Evolutionary conservation across 345 rosid species (phyloP), one percentile per base, ranked within the genome.

Genomic region (Turritis glabra): DNA sequence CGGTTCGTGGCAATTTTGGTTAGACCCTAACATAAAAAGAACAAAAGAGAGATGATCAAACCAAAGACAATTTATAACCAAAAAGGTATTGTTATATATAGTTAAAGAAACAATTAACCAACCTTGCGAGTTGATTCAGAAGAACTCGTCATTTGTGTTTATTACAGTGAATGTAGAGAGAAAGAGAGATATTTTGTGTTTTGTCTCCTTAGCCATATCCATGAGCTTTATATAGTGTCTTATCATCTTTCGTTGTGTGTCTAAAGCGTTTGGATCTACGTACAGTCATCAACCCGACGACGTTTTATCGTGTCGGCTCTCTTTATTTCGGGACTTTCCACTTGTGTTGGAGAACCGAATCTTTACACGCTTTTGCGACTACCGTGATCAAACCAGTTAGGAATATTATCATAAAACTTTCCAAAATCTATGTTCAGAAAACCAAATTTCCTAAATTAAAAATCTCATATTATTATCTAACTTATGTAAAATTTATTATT

Each of bases 1-100:
- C 99, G 86, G 72, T 92, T 92, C 76, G 88, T 80, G 3, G 99
- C 99, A 64, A 95, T 95, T 91, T 92, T 95, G 80, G 98, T 95
- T 73, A 95, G 89, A 50, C 84, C 84, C 99, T 94, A 52, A n/a
- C 47, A 3, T 26, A 41, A 19, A 1, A 21, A 53, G 2, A 57
- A 44, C 22, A 40, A 23, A 32, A 44, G 21, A 33, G 21, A 68
- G 53, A 54, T 48, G 61, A 47, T 71, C 54, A 64, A 70, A 33
- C 52, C 46, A 46, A 13, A 25, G 9, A 18, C 32, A 62, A 4
- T 23, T 32, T 53, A 13, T 22, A 69, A 37, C 19, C 38, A 18
- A 46, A 27, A 29, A 37, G 26, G 6, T 12, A 23, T 46, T 46
- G 23, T 22, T 25, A 14, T 64, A 21, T 32, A 14, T 47, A 48